Evolutionary conservation across 352 stramenopile genomes (phyloP), one percentile per base, ranked within the genome.

Genomic region (Globisporangium acanthophoron): DNA sequence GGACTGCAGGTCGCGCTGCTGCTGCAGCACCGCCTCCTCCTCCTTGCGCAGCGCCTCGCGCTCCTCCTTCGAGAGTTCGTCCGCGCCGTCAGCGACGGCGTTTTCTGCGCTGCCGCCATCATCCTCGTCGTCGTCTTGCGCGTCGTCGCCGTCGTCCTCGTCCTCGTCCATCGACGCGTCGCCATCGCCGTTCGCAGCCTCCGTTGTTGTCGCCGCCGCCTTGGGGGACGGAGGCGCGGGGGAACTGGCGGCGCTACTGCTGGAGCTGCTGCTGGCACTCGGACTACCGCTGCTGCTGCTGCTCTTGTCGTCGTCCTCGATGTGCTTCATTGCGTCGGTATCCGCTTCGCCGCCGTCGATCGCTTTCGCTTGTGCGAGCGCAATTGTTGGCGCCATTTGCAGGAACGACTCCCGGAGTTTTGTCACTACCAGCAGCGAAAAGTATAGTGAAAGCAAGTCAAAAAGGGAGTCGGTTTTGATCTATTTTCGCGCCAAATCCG

Each of bases 1-100:
- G 66, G 43, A 73, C 66, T 94, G 85, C 40, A 71, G 76, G 56
- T 92, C 81, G 53, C 85, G 81, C 61, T 94, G 85, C n/a, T 89
- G 76, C 56, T 79, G 70, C 1, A 90, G 62, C 21, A 89, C 80
- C 11, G 53, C 48, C 44, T 90, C 85, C 56, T 94, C 85, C 56
- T 94, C 85, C 40, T 67, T 54, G 20, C 78, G 67, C 18, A 95
- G 61, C 35, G 70, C 70, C 7, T 70, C 77, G 29, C 80, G 75
- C 61, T 95, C 80, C 40, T 80, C 80, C 9, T 59, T 61, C 24
- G 83, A 86, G 21, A 93, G 57, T 20, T 76, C 62, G 56, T 72
- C 72, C 16, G 55, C 47, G 40, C 75, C 69, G n/a, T 73, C 72
- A 9, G 55, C 48, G 8, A 61, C 57, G 0, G 54, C 31, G 8